Conservation (phyloP, 768 basidiomycete species). For the Tricholoma matsutake region DNA sequence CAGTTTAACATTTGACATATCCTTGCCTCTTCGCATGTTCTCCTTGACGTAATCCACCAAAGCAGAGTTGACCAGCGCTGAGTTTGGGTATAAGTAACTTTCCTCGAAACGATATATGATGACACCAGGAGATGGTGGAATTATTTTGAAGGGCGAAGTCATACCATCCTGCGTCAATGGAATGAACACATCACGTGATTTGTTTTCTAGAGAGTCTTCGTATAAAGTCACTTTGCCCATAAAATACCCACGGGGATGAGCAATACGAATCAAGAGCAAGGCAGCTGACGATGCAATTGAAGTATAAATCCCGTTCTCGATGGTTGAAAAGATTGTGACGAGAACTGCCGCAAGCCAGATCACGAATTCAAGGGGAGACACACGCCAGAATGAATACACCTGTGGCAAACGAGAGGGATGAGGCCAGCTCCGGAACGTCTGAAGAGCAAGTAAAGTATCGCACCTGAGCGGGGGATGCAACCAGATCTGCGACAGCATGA, state of each 20-base stretch:
- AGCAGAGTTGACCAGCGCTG: conserved; percentile 60
- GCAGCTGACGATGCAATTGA: conserved; percentile 78
- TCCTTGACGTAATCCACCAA: conserved; percentile 81
- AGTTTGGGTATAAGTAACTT: conserved; percentile 84
- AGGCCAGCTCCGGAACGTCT: not conserved
- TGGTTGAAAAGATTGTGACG: conserved; percentile 88
- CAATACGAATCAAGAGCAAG: conserved; percentile 82
- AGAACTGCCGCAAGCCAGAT: conserved; percentile 87
- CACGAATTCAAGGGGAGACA: conserved; percentile 88
- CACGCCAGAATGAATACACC: conserved; percentile 89
- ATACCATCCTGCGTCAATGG: conserved; percentile 64
- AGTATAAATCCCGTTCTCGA: conserved; percentile 90
- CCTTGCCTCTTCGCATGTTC: conserved; percentile 72
- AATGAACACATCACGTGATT: conserved; percentile 75
- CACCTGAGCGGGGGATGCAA: conserved; percentile 73
- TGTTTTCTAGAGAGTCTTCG: conserved; percentile 31
- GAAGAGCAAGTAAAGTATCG: not conserved
- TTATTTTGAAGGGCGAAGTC: conserved; percentile 66
- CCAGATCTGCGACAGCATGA: conserved; percentile 85
- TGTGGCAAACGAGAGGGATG: conserved; percentile 25
- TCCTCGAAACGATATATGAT: conserved; percentile 92
- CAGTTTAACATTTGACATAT: conserved; percentile 58
- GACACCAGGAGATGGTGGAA: conserved; percentile 80
- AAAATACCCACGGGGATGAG: conserved; percentile 87
- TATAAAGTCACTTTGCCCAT: conserved; percentile 78